phyloP scores from a whole-genome alignment of 331 rosid species.

The Quercus phellos region DNA sequence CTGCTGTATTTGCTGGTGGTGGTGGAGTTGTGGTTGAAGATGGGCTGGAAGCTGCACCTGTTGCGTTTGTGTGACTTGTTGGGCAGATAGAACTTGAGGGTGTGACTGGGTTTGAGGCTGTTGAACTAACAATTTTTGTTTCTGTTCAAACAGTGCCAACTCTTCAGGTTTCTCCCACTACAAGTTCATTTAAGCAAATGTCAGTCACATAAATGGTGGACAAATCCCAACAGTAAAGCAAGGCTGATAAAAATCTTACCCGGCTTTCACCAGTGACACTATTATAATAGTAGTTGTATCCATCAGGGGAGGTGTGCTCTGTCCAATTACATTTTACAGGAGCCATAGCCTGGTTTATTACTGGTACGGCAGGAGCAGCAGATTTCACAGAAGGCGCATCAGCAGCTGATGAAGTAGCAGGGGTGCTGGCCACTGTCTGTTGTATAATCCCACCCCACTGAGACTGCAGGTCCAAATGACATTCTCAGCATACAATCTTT shows the following conservation, averaged over 20 bases:
- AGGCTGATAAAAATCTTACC: conserved; percentile 43
- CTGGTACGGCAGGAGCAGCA: conserved; percentile 39
- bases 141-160: conserved; percentile 50
- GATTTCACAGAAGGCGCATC: conserved; percentile 59
- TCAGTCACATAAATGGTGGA: conserved; percentile 24
- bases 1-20: conserved; percentile 56
- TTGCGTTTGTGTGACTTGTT: conserved; percentile 54
- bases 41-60: conserved; percentile 57
- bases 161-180: conserved; percentile 99
- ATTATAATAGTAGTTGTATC: conserved; percentile 86
- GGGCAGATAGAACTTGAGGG: conserved; percentile 43
- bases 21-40: conserved; percentile 49
- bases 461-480: conserved; percentile 34
- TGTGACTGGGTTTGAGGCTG: conserved; percentile 52
- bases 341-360: conserved; percentile 35
- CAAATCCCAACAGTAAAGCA: conserved; percentile 9
- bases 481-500: conserved; percentile 1
- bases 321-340: conserved; percentile 76
- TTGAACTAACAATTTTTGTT: conserved; percentile 50
- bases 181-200: conserved; percentile 21
- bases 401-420: conserved; percentile 33
- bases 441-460: conserved; percentile 60
- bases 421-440: conserved; percentile 38
- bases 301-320: conserved; percentile 93
- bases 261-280: conserved; percentile 84